phyloP scores from a whole-genome alignment of 225 moss, liverwort and hornwort species.

The Straminergon stramineum region DNA sequence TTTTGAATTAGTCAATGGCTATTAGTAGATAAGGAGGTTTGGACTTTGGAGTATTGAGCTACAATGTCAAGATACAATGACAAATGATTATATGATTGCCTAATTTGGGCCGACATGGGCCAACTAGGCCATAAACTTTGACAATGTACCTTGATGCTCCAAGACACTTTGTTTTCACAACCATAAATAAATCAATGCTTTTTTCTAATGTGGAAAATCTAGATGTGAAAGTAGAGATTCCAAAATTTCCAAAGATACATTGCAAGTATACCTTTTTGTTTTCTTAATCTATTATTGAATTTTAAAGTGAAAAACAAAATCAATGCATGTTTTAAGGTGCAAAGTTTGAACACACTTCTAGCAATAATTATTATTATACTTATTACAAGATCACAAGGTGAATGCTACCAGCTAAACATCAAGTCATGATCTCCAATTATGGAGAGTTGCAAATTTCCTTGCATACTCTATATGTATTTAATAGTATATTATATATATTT shows the following conservation, averaged over 20 bases:
- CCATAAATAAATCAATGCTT: too few species aligned
- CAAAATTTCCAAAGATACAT: neutral
- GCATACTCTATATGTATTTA: neutral
- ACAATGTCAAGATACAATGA: neutral
- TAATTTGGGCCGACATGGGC: accelerated
- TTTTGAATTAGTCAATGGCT: too few species aligned
- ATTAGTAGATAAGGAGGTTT: neutral
- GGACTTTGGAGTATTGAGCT: neutral
- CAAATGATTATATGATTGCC: neutral
- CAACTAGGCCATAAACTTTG: neutral
- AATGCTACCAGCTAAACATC: neutral
- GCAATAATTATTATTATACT: neutral
- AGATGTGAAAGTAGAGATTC: neutral
- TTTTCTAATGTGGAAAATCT: neutral
- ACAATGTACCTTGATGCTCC: neutral
- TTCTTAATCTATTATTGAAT: neutral
- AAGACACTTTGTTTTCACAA: neutral
- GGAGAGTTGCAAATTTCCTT: neutral
- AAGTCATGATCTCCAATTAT: neutral
- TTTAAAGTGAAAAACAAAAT: neutral
- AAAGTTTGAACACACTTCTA: neutral
- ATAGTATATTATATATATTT: neutral
- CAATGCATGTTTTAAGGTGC: too few species aligned
- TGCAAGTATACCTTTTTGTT: too few species aligned
- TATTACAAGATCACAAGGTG: neutral